Evolutionary conservation across 192 early-diverging fungal genomes (phyloP), one percentile per base, ranked within the genome.

Genomic region (Coemansia sp.): DNA sequence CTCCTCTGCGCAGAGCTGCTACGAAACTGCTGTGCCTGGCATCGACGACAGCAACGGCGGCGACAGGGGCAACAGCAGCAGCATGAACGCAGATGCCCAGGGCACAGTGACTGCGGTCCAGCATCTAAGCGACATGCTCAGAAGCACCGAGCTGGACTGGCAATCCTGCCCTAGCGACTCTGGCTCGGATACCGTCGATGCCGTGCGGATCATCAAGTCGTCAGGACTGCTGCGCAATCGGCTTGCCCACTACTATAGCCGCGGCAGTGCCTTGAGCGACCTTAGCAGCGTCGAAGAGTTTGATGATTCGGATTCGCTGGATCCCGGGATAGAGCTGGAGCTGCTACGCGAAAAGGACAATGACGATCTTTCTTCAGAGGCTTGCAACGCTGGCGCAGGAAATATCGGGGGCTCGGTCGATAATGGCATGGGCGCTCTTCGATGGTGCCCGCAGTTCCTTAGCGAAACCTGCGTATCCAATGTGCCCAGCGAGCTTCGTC

Each of bases 161-260:
- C 34, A 28, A 13, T 56, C 34, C 11, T 58, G 57, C 2, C 23
- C 42, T 10, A 58, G 57, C 42, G 57, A 35, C 29, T 58, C 57
- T 25, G 57, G 20, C 22, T 58, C 57, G 4, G 57, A 58, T 14
- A 58, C 42, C 19, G 23, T 58, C 7, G 57, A 58, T n/a, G n/a
- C 57, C 3, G 42, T 23, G 35, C 57, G 39, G 16, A 58, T 58
- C 10, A 29, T 58, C 20, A 24, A 27, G 8, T 42, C 35, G 19
- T 58, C 57, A 11, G 42, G n/a, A 2, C 1, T 42, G 20, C 42
- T 58, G 24, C 57, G 57, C 35, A 58, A 39, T 35, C 35, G 39
- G 22, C 39, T 58, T 32, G 36, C 35, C 0, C 57, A 23, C 7
- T 58, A 42, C 55, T 58, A 58, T 28, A 6, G 23, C 20, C 27